Evolutionary conservation across 495 filamentous ascomycete genomes (phyloP), one percentile per base, ranked within the genome.

Genomic region (Echria macrotheca): DNA sequence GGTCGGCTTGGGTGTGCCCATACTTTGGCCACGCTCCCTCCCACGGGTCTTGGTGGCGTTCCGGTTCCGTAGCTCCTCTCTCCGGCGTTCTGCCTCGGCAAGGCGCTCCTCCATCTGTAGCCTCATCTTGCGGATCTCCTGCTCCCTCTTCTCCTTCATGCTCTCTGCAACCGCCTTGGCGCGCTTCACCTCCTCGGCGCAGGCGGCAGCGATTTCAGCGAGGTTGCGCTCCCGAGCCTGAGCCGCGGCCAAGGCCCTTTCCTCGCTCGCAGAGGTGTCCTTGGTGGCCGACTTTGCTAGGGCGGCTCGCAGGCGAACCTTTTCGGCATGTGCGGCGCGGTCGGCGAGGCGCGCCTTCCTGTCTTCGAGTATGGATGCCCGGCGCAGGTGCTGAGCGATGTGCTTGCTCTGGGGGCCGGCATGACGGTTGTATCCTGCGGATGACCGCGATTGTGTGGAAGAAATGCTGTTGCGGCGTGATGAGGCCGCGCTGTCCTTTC

Each of bases 81-180:
- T 77, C 56, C 91, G 78, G 66, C 75, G 81, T 64, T 96, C 91
- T 3, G 87, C 89, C 54, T 95, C 91, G 12, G 87, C 90, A 47
- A 91, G 77, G 49, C 89, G 84, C 68, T 90, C 89, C 55, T 93
- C 85, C 82, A 95, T 87, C 55, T 96, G 89, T 35, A 81, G 59
- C 52, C 66, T 73, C 47, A 91, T 64, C 53, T 83, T 85, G 57
- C 77, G 79, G 55, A 89, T 80, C 51, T 97, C 90, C 35, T 87
- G 85, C 49, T 93, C 89, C 53, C 91, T 84, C 61, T 86, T 85
- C 69, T 91, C 90, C 61, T 91, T 87, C 69, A 87, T 91, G 49
- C 84, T 91, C 70, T 95, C 88, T 2, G 93, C 93, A 38, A 95
- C 79, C 39, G 86, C 85, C 74, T 98, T 98, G 43, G 94, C 93